A percentile compares a stretch with the other conserved stretches of the same genome.
Evolutionary conservation across 2,329 filamentous ascomycete species (phyloP).

Genomic region (Sporothrix dimorphospora): DNA sequence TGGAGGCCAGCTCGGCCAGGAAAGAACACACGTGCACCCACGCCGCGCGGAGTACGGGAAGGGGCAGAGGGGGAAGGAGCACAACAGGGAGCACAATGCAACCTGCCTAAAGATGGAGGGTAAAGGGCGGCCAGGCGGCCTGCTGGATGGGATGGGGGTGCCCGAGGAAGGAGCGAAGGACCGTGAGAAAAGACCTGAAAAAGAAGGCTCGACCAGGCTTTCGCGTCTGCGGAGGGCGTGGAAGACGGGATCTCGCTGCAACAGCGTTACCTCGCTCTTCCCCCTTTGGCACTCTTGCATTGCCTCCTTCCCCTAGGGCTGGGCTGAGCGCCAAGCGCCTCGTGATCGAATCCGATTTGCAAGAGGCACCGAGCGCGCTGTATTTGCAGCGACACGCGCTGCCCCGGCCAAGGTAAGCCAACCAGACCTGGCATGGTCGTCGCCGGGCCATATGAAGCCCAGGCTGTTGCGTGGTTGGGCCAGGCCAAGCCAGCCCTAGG

Average conservation of each 20-base stretch:
- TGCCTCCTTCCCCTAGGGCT: not conserved
- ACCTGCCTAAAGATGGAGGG: not conserved
- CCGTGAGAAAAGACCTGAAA: not conserved
- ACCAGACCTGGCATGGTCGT: not conserved
- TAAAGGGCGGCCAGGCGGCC: not conserved
- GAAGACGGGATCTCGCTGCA: not conserved
- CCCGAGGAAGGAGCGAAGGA: slow-evolving; percentile 1
- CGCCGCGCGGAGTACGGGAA: not conserved
- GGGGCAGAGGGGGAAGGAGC: too few species aligned
- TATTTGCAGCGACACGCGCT: not conserved
- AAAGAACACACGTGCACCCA: not conserved
- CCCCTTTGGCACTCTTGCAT: not conserved
- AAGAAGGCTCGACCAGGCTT: slow-evolving; percentile 4
- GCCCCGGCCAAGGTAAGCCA: not conserved
- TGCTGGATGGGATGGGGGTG: slow-evolving; percentile 1
- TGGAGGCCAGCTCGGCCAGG: not conserved
- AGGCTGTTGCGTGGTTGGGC: slow-evolving; percentile 1
- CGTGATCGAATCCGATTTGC: slow-evolving; percentile 6
- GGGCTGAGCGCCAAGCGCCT: not conserved
- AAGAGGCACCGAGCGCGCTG: not conserved
- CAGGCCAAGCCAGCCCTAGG: slow-evolving; percentile 4
- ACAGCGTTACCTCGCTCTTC: not conserved
- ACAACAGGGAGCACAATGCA: not conserved
- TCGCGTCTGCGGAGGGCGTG: not conserved
- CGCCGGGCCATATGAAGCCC: not conserved